Base-by-base conservation (phyloP, 345 rosid genomes). In the Aquilaria yunnanensis region DNA sequence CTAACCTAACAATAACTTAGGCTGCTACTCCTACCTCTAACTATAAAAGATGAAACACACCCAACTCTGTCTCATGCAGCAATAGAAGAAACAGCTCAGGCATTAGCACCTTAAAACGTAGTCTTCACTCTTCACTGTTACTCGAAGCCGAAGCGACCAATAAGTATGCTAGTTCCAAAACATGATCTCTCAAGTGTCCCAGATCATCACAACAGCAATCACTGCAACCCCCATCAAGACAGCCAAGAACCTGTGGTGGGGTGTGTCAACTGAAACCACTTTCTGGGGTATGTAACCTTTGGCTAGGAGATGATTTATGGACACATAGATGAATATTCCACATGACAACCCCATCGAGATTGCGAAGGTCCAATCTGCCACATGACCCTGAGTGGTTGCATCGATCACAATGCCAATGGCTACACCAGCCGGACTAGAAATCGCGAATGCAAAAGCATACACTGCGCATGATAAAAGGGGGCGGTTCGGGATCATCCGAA, bases 291-390 rank as follows among this genome's bases (percentile, higher is more conserved):
- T 30, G 72, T 83, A 85, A 7, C 96, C 88, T 70, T 88, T 85
- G 11, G 86, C 59, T 30, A 86, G 57, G 50, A 86, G 77, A 75
- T 88, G 93, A 65, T 85, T 88, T 57, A 90, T 85, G 0, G 96
- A 77, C 4, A 90, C 93, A 52, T 84, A 90, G 57, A 88, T 47
- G 69, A 88, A 88, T 29, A 91, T 78, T 10, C 97, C 94, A 57
- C 97, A 83, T 0, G 97, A 96, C 57, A 91, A 61, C 29, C 91
- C 86, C 88, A 80, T 86, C 2, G 96, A 86, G 47, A 88, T 77
- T 23, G 92, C 92, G 34, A 68, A 88, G 57, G 81, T 77, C 96
- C 92, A 91, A 66, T 82, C 92, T 0, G 94, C 92, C 14, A 86
- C 81, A 1, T 31, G n/a, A n/a, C 94, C 88, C 67, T 86, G 81